phyloP scores from a whole-genome alignment of 2,329 filamentous ascomycete genomes.

The Byssothecium circinans region DNA sequence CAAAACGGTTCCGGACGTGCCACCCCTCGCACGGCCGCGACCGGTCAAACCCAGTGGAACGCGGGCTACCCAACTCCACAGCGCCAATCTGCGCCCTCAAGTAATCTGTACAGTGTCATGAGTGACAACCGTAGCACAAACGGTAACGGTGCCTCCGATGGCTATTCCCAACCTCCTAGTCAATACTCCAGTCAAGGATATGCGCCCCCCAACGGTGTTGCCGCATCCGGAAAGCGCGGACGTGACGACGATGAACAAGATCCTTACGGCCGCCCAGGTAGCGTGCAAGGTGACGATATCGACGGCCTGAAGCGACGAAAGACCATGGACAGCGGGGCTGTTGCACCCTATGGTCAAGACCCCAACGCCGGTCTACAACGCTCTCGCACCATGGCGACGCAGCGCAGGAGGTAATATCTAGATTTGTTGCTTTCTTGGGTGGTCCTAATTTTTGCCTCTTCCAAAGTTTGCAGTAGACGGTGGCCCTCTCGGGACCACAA shows the following conservation, averaged over 20 bases:
- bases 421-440: constrained; percentile 17
- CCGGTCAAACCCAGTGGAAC: constrained; percentile 72
- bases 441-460: constrained; percentile 23
- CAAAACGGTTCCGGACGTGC: constrained; percentile 80
- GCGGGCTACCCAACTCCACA: constrained; percentile 78
- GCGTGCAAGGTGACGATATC: constrained; percentile 57
- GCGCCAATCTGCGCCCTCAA: constrained; percentile 67
- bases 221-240: constrained; percentile 61
- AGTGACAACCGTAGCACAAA: constrained; percentile 74
- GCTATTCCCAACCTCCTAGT: constrained; percentile 65
- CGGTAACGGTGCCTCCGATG: constrained; percentile 66
- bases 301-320: constrained; percentile 76
- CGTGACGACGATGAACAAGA: constrained; percentile 68
- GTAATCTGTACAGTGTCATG: constrained; percentile 87
- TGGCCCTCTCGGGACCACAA: constrained; percentile 2
- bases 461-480: constrained; percentile 25
- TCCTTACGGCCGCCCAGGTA: constrained; percentile 64
- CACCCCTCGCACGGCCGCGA: constrained; percentile 77
- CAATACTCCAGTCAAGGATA: constrained; percentile 64
- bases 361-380: constrained; percentile 37
- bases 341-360: constrained; percentile 35
- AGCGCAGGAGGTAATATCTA: constrained; percentile 33
- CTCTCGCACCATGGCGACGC: constrained; percentile 32
- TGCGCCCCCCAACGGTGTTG: constrained; percentile 62
- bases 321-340: constrained; percentile 59